Evolutionary conservation across 352 stramenopile species (phyloP), one percentile per base, ranked within the genome.

Genomic region (Pythium coloratum): DNA sequence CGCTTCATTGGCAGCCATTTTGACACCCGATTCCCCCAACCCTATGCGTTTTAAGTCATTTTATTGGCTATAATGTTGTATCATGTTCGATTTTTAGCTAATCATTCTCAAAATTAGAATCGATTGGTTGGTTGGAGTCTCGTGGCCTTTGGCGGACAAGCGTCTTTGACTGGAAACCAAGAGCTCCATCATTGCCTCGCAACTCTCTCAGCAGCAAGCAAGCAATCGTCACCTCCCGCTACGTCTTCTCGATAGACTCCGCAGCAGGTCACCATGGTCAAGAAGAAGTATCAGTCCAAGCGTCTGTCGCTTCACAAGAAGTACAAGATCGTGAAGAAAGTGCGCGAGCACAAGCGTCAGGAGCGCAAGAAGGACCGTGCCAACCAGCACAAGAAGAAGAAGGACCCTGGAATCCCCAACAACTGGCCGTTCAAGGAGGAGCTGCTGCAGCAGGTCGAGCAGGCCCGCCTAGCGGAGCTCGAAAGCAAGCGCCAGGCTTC

Each of bases 271-370:
- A 69, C 64, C 53, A 99, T 99, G 97, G 97, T 99, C 33, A 99
- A 99, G 81, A 99, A 99, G 84, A 99, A 99, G 88, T 92, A 93
- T 66, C 98, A 99, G 81, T 98, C 92, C 30, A 99, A 99, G 78
- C 88, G 97, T 51, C 87, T 95, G 61, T 96, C 97, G 55, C 88
- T 99, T 55, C 97, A 99, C 81, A 97, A 99, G 87, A 99, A 99
- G 82, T 99, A 99, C 88, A 99, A 99, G 79, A 96, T 97, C 72
- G 80, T 87, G 46, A 87, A 86, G 67, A 96, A 94, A 72, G 86
- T 95, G 75, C 81, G 82, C 60, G 95, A 99, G 81, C 97, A 98
- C 72, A 91, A 98, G 73, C 90, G 97, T 32, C 91, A 98, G 77
- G 86, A 97, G 68, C 92, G 94, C 54, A 98, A 99, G 80, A 82